Conservation (phyloP, 306 rosid species). For the Geum urbanum region DNA sequence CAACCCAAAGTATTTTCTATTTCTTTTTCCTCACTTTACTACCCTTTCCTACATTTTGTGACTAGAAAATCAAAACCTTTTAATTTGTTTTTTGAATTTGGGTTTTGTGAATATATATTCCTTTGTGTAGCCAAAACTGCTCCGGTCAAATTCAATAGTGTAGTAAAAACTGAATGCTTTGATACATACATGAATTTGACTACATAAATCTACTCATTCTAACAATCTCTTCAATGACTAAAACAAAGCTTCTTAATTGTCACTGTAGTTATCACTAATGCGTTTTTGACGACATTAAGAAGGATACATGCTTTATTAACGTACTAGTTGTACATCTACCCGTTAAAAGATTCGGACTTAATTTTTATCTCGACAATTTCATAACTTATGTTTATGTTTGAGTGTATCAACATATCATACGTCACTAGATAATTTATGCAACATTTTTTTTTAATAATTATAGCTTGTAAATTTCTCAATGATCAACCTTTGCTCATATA, state of each 20-base stretch:
- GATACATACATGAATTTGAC: not conserved
- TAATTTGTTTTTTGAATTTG: not conserved
- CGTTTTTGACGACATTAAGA: not conserved
- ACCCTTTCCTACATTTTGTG: not conserved
- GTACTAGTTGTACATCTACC: not conserved
- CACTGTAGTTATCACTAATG: not conserved
- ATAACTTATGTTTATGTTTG: no score
- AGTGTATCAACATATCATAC: not conserved
- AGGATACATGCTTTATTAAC: not conserved
- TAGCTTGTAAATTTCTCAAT: no score
- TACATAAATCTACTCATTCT: not conserved
- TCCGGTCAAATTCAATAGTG: not conserved
- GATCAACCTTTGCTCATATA: no score
- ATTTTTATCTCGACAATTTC: not conserved
- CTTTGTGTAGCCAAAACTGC: not conserved
- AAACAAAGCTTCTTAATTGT: not conserved
- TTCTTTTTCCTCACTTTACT: not conserved
- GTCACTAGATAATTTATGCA: not conserved
- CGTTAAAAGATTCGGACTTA: not conserved
- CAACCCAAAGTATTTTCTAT: conserved; percentile 1
- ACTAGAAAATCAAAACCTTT: not conserved
- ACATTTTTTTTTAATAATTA: not conserved
- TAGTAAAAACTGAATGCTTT: not conserved
- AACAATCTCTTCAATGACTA: not conserved
- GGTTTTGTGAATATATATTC: not conserved